Evolutionary conservation across 164 flowering plant species (phyloP).

Genomic region (Magnolia kwangsiensis): DNA sequence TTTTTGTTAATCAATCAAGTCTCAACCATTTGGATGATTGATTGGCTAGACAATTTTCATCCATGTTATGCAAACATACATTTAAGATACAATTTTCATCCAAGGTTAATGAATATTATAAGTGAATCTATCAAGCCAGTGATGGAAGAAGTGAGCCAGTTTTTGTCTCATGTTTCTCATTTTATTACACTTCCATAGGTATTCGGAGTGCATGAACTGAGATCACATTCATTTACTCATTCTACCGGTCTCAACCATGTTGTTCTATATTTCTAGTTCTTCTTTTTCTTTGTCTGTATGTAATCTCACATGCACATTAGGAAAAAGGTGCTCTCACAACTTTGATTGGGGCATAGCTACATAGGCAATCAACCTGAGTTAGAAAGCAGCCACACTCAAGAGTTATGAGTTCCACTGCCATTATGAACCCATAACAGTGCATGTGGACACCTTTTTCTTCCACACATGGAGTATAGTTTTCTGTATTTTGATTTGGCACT

Average conservation of each 20-base stretch:
- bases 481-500: not conserved
- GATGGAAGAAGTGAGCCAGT: constrained; percentile 1
- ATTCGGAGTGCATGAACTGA: not conserved
- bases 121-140: no score
- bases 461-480: not conserved
- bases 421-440: not conserved
- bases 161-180: not conserved
- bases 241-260: not conserved
- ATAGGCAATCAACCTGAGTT: no score
- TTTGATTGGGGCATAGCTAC: no score
- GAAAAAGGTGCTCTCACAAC: not conserved
- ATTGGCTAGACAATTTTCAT: no score
- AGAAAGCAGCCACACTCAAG: no score
- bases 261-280: not conserved
- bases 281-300: not conserved
- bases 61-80: no score
- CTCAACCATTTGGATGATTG: no score
- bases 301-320: not conserved
- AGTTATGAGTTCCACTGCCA: not conserved
- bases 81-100: no score
- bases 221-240: not conserved
- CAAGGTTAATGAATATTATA: no score
- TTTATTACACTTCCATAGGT: not conserved
- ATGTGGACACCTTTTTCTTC: not conserved
- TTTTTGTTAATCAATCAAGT: no score